Evolutionary conservation across 768 basidiomycete genomes (phyloP).

Genomic region (Phlebiopsis flavidoalba): DNA sequence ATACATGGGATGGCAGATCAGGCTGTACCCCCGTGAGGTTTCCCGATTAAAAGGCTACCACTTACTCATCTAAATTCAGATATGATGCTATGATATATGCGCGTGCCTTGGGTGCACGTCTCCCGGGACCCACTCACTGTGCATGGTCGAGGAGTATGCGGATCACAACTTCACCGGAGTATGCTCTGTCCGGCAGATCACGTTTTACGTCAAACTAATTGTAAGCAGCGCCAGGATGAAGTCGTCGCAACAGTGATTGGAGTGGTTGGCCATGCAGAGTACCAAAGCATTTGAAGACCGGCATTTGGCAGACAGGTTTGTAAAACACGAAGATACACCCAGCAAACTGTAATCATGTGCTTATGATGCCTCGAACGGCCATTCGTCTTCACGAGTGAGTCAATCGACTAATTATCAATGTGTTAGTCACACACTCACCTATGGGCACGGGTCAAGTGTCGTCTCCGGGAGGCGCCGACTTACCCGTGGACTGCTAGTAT

Average conservation of each 20-base stretch:
- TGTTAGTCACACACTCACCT: too few relatives aligned
- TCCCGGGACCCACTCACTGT: conserved; percentile 67
- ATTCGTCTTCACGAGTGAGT: not conserved
- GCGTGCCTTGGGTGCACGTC: conserved; percentile 44
- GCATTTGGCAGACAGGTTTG: conserved; percentile 58
- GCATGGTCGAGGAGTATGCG: conserved; percentile 65
- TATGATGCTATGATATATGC: conserved; percentile 73
- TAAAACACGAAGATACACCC: conserved; percentile 10
- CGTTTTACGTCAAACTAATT: not conserved
- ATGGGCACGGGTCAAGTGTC: too few relatives aligned
- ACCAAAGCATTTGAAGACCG: conserved; percentile 47
- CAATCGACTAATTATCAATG: too few relatives aligned
- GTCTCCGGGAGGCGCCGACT: too few relatives aligned
- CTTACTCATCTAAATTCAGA: conserved; percentile 27
- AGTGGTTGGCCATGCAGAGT: conserved; percentile 55
- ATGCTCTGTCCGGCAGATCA: not conserved
- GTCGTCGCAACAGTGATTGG: conserved; percentile 61
- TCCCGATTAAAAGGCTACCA: not conserved
- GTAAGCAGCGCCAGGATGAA: conserved; percentile 36
- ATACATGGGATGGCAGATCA: conserved; percentile 71
- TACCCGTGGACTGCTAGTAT: too few relatives aligned
- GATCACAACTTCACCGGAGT: conserved; percentile 77
- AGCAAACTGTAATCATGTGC: not conserved
- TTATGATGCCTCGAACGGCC: not conserved
- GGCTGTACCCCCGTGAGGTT: conserved; percentile 62